Evolutionary conservation across 2,329 filamentous ascomycete genomes (phyloP).

Genomic region (Colletotrichum noveboracense): DNA sequence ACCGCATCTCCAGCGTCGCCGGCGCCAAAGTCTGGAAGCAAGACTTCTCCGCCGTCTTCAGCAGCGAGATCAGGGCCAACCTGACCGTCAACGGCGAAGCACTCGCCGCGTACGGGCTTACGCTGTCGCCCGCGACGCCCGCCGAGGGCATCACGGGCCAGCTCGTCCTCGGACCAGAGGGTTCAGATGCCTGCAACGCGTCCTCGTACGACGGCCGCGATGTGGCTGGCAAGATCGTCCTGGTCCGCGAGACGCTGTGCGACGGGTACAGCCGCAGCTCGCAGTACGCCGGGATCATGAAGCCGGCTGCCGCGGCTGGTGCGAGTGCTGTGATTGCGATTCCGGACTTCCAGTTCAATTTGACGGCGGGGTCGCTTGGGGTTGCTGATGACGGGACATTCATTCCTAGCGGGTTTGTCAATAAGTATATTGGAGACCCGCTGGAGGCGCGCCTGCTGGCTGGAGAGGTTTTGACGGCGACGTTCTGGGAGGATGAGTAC

Average conservation of each 20-base stretch:
- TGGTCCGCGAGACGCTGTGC: conserved; percentile 34
- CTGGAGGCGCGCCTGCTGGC: conserved; percentile 34
- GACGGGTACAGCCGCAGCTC: conserved; percentile 16
- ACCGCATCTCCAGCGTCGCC: conserved; percentile 30
- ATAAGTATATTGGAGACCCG: conserved; percentile 31
- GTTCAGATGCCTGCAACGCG: conserved; percentile 27
- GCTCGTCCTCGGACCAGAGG: conserved; percentile 31
- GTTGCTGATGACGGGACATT: conserved; percentile 31
- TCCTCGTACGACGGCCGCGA: conserved; percentile 30
- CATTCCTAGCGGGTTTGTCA: conserved; percentile 32
- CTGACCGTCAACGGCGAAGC: conserved; percentile 27
- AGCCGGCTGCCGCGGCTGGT: conserved; percentile 32
- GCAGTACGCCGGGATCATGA: conserved; percentile 33
- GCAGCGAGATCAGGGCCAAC: conserved; percentile 17
- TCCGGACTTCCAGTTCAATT: conserved; percentile 31
- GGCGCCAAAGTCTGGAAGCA: conserved; percentile 33
- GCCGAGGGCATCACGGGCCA: conserved; percentile 31
- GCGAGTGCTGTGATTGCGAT: conserved; percentile 35
- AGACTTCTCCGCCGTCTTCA: conserved; percentile 33
- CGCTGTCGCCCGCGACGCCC: conserved; percentile 35
- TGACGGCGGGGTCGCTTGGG: conserved; percentile 33
- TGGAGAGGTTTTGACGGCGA: conserved; percentile 36
- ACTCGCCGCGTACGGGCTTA: conserved; percentile 30
- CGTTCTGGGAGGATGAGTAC: conserved; percentile 38
- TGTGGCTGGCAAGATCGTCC: conserved; percentile 34